Conservation (phyloP, 2,329 filamentous ascomycete species). For the Mycosphaerelloides madeirae region DNA sequence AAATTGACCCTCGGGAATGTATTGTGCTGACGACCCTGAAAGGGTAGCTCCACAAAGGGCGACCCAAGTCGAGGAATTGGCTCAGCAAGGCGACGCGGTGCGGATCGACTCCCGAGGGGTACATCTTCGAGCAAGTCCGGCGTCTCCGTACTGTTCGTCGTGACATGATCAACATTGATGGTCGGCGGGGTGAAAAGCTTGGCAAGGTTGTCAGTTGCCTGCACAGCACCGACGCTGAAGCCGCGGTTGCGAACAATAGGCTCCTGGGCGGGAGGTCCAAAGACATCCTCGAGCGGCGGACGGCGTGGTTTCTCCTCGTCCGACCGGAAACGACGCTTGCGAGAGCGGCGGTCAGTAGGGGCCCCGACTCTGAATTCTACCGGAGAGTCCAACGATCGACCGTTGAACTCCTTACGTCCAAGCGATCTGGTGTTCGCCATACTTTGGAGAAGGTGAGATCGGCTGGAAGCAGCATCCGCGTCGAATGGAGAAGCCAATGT, state of each 20-base stretch:
- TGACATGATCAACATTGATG: conserved; percentile 24
- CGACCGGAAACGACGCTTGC: conserved; percentile 56
- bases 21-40: conserved; percentile 34
- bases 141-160: conserved; percentile 25
- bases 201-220: conserved; percentile 48
- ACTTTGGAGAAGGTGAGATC: conserved; percentile 31
- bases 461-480: conserved; percentile 17
- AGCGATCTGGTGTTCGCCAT: conserved; percentile 32
- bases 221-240: conserved; percentile 56
- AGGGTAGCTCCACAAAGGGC: conserved; percentile 41
- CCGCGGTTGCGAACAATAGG: conserved; percentile 57
- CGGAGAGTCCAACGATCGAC: conserved; percentile 45
- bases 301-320: conserved; percentile 46
- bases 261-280: conserved; percentile 47
- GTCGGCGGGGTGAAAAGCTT: conserved; percentile 49
- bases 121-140: conserved; percentile 14
- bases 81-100: conserved; percentile 35
- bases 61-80: conserved; percentile 44
- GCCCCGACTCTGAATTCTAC: conserved; percentile 50
- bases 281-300: conserved; percentile 42
- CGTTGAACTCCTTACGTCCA: conserved; percentile 29
- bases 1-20: conserved; percentile 44
- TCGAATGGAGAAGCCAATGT: conserved; percentile 44
- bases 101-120: conserved; percentile 25
- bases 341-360: conserved; percentile 47